Evolutionary conservation across 345 rosid species (phyloP), one percentile per base, ranked within the genome.

Genomic region (Gossypium turneri): DNA sequence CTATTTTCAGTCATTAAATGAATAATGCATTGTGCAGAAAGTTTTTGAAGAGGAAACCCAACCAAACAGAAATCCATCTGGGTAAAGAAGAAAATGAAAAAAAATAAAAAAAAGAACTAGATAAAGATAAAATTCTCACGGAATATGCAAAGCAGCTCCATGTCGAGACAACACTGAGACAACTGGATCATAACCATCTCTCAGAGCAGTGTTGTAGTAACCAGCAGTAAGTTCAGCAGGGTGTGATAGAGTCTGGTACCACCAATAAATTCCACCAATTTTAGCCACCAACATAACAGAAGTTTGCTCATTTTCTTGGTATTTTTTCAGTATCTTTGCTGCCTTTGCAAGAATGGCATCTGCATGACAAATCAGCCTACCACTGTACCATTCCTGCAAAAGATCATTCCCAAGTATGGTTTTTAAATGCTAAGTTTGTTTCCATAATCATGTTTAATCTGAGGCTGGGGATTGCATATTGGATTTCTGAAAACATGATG

Each of bases 221-320:
- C 63, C 63, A 58, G 63, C 63, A 24, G 63, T 58, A 24, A 58
- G 63, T 58, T 58, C 63, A 58, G 63, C 88, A 16, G 90, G 87
- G 78, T 86, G 90, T 27, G 92, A 82, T 9, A 81, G 34, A 61
- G 90, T 88, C 81, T 86, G 85, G 81, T 86, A 88, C 86, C 87
- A 88, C 92, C 90, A 86, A 80, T 86, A 86, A 66, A 86, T 83
- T 82, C 92, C 92, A 67, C 87, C 88, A 75, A 88, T 86, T 84
- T 84, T 85, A 44, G 90, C 92, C 75, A 85, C 92, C 78, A 88
- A 69, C 76, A 82, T 68, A 59, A 86, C 87, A 70, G 85, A 72
- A 48, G 62, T 78, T 78, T 80, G 83, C 70, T 82, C 77, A 56
- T 78, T 82, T 79, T 83, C 82, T 79, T 86, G 85, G 67, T 73